Base-by-base conservation (phyloP, 1,139 yeast genomes). In the Sugiyamaella paludigena region DNA sequence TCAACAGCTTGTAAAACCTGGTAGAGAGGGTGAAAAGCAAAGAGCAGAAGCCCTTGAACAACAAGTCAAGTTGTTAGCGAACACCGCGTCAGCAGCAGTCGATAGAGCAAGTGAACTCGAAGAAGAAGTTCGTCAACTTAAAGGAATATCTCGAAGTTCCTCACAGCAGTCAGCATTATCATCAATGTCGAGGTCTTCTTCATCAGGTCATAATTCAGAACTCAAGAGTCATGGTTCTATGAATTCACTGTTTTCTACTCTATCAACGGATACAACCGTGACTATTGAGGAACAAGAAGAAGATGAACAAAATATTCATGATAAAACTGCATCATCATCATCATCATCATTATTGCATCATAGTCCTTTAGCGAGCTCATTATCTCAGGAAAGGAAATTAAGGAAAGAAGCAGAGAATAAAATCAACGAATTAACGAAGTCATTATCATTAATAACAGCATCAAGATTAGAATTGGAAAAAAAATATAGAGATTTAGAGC, bases 401-500 rank as follows among this genome's bases (percentile, higher is more conserved):
- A 44, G 51, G 33, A 33, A 49, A 24, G 46, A 39, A 24, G 42
- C 49, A 9, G 52, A 48, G 28, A 27, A 36, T 28, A 41, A 27
- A 26, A 45, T 36, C 12, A 42, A 33, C 11, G 43, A 40, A 28
- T 28, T 41, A 12, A 29, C 42, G 9, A 41, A 41, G 12, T 35
- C 35, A 4, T 40, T 42, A 19, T 35, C 40, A 11, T 11, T 19
- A 11, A 40, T 12, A 7, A 42, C 40, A 4, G 28, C 12, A 9
- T 13, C 50, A 4, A 50, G 49, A 13, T 11, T 79, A 81, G 51
- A 78, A 79, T 56, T 43, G 35, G 94, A 92, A 1, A 78, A 83
- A 50, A 70, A 77, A 56, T 84, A 80, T 30, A 57, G 75, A 81
- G 10, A 74, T 78, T 58, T 78, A 75, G 46, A 72, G 31, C 19